A percentile compares a stretch with the other conserved stretches of the same genome.
Evolutionary conservation across 306 rosid genomes (phyloP).

Genomic region (Carpinus fangiana): DNA sequence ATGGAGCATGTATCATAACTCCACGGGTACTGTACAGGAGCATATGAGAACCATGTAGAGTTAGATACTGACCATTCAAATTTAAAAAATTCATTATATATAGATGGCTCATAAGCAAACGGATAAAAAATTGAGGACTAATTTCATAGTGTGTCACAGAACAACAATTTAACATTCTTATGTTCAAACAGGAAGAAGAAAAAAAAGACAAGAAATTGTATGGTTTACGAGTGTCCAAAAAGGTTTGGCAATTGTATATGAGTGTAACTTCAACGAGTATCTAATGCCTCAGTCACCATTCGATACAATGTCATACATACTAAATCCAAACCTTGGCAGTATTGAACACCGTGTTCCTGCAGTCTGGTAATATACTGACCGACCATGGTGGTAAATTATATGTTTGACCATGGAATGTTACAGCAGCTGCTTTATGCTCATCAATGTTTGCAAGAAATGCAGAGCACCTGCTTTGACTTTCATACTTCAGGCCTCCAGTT

Average conservation of each 20-base stretch:
- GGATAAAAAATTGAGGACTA: background rate
- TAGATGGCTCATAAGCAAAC: background rate
- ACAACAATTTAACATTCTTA: background rate
- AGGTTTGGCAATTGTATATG: constrained; percentile 4
- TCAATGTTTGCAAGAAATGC: constrained; percentile 96
- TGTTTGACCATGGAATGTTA: constrained; percentile 70
- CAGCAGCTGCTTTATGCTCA: constrained; percentile 57
- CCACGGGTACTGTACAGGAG: background rate
- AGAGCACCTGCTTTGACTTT: constrained; percentile 56
- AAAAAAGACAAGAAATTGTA: background rate
- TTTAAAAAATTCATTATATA: background rate
- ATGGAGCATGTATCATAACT: background rate
- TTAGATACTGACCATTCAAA: background rate
- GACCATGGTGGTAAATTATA: constrained; percentile 94
- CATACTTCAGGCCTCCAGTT: constrained; percentile 35
- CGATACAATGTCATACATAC: background rate
- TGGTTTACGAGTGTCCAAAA: background rate
- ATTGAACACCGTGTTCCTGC: constrained; percentile 71
- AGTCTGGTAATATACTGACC: constrained; percentile 92
- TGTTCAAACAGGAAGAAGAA: background rate
- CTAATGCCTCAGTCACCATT: constrained; percentile 17
- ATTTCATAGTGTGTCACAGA: background rate
- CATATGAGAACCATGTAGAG: background rate
- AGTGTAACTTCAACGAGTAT: constrained; percentile 15
- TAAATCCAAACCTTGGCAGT: constrained; percentile 82